phyloP scores from a whole-genome alignment of 2,329 filamentous ascomycete species.

The Scolecobasidium constrictum region DNA sequence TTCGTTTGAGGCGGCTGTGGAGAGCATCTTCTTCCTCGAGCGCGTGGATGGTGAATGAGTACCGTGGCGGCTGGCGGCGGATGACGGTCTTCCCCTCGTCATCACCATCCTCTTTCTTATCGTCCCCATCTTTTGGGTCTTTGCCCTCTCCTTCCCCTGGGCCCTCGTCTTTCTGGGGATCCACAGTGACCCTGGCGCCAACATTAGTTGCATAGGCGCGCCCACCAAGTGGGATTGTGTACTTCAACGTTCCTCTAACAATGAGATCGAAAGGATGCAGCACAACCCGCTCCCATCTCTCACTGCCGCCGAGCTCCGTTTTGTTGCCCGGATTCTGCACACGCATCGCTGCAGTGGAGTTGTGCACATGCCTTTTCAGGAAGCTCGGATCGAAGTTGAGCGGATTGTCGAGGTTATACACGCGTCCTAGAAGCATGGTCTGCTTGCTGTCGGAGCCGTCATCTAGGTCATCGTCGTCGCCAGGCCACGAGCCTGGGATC shows the following conservation, averaged over 20 bases:
- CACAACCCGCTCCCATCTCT: slow-evolving; percentile 82
- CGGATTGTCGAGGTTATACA: slow-evolving; percentile 77
- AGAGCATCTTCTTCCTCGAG: neutral
- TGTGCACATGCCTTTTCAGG: slow-evolving; percentile 60
- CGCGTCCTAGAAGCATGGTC: slow-evolving; percentile 85
- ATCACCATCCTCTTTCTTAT: neutral
- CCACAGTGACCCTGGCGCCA: neutral
- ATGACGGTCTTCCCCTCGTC: neutral
- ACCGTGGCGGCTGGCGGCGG: neutral
- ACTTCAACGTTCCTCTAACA: slow-evolving; percentile 81
- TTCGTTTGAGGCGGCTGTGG: neutral
- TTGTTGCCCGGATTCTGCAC: slow-evolving; percentile 76
- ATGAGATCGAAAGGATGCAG: slow-evolving; percentile 91
- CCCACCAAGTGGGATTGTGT: slow-evolving; percentile 53
- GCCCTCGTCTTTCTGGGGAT: slow-evolving; percentile 4
- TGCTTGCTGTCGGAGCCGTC: slow-evolving; percentile 34
- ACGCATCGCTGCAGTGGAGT: slow-evolving; percentile 73
- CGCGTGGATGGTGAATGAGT: neutral
- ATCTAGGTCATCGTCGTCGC: neutral
- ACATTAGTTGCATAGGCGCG: slow-evolving; percentile 7
- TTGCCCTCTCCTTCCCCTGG: neutral
- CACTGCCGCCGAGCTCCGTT: slow-evolving; percentile 69
- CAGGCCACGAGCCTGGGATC: neutral
- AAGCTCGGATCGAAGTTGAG: slow-evolving; percentile 85
- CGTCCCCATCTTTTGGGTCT: neutral